Percentiles rank a stretch among this genome's conserved stretches.
Evolutionary conservation across 2,329 filamentous ascomycete genomes (phyloP).

Genomic region (Lachnellula occidentalis): DNA sequence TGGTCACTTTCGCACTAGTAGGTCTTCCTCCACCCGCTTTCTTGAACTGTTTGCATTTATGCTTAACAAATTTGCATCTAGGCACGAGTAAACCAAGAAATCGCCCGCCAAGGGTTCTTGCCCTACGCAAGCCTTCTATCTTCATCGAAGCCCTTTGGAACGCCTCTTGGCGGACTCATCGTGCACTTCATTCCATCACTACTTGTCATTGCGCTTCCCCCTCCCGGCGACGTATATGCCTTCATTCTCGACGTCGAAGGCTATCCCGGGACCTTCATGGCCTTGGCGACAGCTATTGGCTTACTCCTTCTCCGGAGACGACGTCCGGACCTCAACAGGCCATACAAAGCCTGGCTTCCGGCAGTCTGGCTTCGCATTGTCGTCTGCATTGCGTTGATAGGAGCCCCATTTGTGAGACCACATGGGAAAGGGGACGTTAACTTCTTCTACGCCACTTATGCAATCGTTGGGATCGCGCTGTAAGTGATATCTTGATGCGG

Average conservation of each 20-base stretch:
- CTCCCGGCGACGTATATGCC: conserved; percentile 34
- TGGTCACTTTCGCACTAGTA: conserved; percentile 50
- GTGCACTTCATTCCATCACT: conserved; percentile 59
- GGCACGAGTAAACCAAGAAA: conserved; percentile 44
- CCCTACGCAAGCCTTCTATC: conserved; percentile 36
- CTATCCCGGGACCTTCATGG: conserved; percentile 40
- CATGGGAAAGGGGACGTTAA: conserved; percentile 39
- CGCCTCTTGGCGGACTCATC: conserved; percentile 36
- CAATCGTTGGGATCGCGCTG: conserved; percentile 47
- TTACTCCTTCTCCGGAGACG: conserved; percentile 48
- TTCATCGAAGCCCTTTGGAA: conserved; percentile 20
- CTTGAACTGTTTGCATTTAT: conserved; percentile 11
- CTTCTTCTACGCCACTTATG: conserved; percentile 50
- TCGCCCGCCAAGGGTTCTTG: conserved; percentile 43
- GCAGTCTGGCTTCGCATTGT: conserved; percentile 27
- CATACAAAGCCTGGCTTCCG: conserved; percentile 27
- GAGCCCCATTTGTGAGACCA: conserved; percentile 34
- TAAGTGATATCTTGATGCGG: conserved; percentile 34
- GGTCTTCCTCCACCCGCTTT: conserved; percentile 21
- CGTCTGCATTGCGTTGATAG: conserved; percentile 28
- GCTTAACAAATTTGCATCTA: conserved; percentile 20
- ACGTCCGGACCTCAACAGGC: conserved; percentile 36
- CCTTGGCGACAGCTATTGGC: conserved; percentile 28
- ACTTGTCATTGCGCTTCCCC: conserved; percentile 47
- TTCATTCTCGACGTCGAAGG: conserved; percentile 37